These are phyloP conservation scores for Arthrobotrys pseudoclavata DNA, from an alignment of 2,329 filamentous ascomycete genomes.

Conservation along the genomic window DNA sequence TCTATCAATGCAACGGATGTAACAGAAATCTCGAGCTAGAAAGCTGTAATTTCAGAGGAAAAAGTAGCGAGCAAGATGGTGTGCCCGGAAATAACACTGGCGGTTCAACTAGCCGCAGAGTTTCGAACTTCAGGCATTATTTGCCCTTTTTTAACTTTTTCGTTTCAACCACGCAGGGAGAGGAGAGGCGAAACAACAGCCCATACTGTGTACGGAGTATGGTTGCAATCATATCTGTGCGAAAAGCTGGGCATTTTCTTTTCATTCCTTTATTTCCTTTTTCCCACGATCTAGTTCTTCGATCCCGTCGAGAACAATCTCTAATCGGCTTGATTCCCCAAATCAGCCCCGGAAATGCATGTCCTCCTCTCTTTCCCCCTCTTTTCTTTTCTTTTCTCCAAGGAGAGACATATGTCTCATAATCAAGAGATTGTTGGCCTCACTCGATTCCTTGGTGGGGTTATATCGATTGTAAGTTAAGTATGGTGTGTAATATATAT, in stretches of 20 bases:
- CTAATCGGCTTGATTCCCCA: conserved; percentile 5
- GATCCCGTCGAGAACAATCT: conserved; percentile 15
- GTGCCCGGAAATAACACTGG: conserved; percentile 14
- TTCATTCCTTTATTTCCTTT: not conserved
- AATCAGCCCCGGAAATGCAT: conserved; percentile 12
- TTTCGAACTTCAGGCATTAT: conserved; percentile 9
- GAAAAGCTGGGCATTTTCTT: not conserved
- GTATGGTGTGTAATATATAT: not conserved
- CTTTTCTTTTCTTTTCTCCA: not conserved
- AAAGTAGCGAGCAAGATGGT: conserved; percentile 7
- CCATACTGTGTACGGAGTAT: not conserved
- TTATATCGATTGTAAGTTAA: not conserved
- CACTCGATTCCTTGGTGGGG: not conserved
- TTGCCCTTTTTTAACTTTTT: not conserved
- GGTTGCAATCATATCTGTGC: not conserved
- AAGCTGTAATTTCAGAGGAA: not conserved
- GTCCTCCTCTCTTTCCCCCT: not conserved
- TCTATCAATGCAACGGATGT: not conserved
- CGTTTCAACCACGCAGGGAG: not conserved
- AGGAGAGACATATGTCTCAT: conserved; percentile 27
- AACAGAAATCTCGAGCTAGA: not conserved
- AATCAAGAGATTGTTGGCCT: conserved; percentile 16
- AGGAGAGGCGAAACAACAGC: not conserved
- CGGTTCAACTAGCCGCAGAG: not conserved
- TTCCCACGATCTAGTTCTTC: not conserved